A percentile compares a stretch with the other conserved stretches of the same genome.
Conservation (phyloP, 352 stramenopile species). For the Phytophthora agathidicida region DNA sequence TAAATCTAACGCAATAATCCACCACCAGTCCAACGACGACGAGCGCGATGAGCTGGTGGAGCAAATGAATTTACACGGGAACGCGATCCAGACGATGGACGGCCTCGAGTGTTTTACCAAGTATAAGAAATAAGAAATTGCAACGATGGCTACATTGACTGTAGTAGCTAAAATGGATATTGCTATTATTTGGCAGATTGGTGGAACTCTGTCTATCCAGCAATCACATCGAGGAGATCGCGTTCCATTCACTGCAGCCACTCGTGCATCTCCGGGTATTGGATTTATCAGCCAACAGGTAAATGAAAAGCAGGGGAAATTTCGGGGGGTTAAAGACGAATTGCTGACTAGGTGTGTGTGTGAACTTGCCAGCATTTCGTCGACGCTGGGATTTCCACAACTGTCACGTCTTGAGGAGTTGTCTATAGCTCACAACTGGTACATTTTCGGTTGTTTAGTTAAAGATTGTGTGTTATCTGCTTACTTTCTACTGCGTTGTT, state of each 20-base stretch:
- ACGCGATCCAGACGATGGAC: constrained; percentile 66
- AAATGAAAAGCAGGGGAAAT: no score
- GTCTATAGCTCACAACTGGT: constrained; percentile 81
- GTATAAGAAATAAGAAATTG: constrained; percentile 14
- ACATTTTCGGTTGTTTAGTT: background rate
- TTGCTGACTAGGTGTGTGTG: background rate
- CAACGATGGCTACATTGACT: background rate
- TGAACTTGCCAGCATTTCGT: constrained; percentile 46
- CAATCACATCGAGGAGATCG: constrained; percentile 80
- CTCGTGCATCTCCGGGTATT: constrained; percentile 70
- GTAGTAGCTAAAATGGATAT: background rate
- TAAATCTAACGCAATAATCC: background rate
- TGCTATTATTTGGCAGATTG: constrained; percentile 32
- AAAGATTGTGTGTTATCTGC: background rate
- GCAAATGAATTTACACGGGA: constrained; percentile 84
- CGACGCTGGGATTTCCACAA: constrained; percentile 62
- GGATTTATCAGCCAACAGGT: constrained; percentile 83
- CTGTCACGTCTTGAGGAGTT: constrained; percentile 71
- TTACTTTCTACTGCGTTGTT: background rate
- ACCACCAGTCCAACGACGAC: constrained; percentile 35
- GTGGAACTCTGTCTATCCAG: constrained; percentile 83
- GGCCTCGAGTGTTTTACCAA: constrained; percentile 65
- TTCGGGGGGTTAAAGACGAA: background rate
- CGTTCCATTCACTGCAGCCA: constrained; percentile 63
- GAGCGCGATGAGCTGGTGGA: constrained; percentile 54